Evolutionary conservation across 2,329 filamentous ascomycete species (phyloP).

Genomic region (Cryphonectria radicalis): DNA sequence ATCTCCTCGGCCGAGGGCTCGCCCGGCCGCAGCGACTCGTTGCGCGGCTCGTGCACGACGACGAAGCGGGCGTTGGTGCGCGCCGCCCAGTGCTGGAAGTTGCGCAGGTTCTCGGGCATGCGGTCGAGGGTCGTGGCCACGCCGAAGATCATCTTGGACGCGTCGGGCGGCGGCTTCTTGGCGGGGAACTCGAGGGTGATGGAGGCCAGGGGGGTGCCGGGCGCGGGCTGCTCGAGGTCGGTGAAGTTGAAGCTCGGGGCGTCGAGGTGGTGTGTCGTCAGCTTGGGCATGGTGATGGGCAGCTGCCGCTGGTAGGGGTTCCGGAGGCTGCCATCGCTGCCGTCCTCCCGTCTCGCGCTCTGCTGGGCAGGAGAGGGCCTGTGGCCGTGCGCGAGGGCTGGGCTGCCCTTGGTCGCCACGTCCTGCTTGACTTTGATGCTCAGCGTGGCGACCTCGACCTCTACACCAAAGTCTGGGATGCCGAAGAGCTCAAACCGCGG

Average conservation of each 20-base stretch:
- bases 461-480: constrained; percentile 22
- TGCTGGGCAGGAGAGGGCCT: not conserved
- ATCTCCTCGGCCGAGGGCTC: constrained; percentile 25
- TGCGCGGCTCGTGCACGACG: constrained; percentile 27
- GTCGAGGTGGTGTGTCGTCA: constrained; percentile 20
- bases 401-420: constrained; percentile 9
- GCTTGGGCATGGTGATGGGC: constrained; percentile 27
- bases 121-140: constrained; percentile 28
- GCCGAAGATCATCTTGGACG: constrained; percentile 30
- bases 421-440: constrained; percentile 26
- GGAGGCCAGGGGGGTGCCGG: constrained; percentile 24
- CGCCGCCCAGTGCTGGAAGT: constrained; percentile 30
- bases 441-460: constrained; percentile 23
- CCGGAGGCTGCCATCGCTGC: constrained; percentile 9
- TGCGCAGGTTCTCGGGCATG: constrained; percentile 26
- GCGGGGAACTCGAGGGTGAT: constrained; percentile 20
- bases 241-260: constrained; percentile 22
- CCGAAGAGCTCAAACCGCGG: constrained; percentile 26
- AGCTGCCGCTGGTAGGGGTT: constrained; percentile 27
- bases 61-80: constrained; percentile 28
- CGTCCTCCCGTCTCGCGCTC: not conserved
- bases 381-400: constrained; percentile 1
- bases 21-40: constrained; percentile 23
- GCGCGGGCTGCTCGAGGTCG: constrained; percentile 18
- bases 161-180: constrained; percentile 21